Percentiles rank a stretch among this genome's conserved stretches.
Evolutionary conservation across 495 filamentous ascomycete genomes (phyloP).

Genomic region (Lasiosphaeria hispida): DNA sequence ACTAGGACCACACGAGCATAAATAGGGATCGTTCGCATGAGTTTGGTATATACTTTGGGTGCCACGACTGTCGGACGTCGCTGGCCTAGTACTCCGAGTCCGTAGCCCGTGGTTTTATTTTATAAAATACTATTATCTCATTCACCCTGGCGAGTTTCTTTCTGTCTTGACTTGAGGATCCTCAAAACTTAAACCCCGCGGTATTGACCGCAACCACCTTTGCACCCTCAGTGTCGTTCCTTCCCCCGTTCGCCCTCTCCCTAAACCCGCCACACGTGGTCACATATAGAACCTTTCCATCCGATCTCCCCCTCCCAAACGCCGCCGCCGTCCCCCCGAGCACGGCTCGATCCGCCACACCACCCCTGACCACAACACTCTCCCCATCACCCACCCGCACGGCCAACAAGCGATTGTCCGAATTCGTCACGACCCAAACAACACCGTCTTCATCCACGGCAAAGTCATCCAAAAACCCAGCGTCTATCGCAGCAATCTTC

Average conservation of each 20-base stretch:
- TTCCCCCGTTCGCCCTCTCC: not conserved
- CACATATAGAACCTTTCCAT: not conserved
- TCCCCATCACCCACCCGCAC: not conserved
- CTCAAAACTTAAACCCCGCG: not conserved
- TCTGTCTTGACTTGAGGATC: no score
- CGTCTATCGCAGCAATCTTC: not conserved
- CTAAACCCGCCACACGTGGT: not conserved
- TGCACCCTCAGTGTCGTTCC: not conserved
- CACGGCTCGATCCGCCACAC: not conserved
- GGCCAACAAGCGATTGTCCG: not conserved
- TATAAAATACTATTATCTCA: no score
- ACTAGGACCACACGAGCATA: no score
- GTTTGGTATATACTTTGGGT: no score
- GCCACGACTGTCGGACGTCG: no score
- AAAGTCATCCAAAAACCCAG: constrained; percentile 7
- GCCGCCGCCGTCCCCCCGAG: constrained; percentile 1
- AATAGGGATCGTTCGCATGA: no score
- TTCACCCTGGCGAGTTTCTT: no score
- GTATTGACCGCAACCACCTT: constrained; percentile 13
- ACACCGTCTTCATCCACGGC: not conserved
- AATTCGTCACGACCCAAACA: constrained; percentile 1
- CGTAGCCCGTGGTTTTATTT: no score
- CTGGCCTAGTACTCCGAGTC: no score
- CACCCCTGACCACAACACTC: not conserved
- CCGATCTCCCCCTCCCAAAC: not conserved